Evolutionary conservation across 768 basidiomycete species (phyloP).

Genomic region (Boletus sensibilis): DNA sequence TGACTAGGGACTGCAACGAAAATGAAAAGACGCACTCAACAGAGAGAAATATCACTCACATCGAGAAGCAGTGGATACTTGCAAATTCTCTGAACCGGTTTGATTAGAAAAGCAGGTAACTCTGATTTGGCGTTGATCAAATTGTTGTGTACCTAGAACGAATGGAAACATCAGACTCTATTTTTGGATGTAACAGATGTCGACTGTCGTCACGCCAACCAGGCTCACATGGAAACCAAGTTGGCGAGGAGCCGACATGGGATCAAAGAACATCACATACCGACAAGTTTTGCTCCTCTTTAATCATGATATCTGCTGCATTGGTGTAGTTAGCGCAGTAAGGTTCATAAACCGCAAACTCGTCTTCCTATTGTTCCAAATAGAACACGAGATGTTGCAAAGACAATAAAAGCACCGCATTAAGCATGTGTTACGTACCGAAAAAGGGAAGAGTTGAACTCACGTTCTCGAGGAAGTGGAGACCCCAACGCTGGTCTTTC

Average conservation of each 20-base stretch:
- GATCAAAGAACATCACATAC: conserved; percentile 48
- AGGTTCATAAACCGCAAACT: conserved; percentile 94
- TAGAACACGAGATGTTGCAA: conserved; percentile 10
- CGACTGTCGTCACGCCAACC: conserved; percentile 28
- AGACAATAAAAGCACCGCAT: conserved; percentile 45
- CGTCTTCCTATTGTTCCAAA: conserved; percentile 79
- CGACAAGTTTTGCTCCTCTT: conserved; percentile 81
- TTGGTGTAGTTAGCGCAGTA: conserved; percentile 95
- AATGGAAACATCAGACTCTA: conserved; percentile 20
- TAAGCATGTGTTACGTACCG: conserved; percentile 31
- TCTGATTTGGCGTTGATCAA: conserved; percentile 91
- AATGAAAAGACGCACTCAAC: conserved; percentile 10
- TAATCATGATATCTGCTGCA: conserved; percentile 80
- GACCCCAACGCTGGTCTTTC: conserved; percentile 86
- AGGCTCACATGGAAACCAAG: conserved; percentile 14
- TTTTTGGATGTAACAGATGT: conserved; percentile 14
- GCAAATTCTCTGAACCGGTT: conserved; percentile 97
- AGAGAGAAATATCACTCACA: conserved; percentile 45
- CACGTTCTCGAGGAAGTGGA: conserved; percentile 80
- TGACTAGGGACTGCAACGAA: conserved; percentile 61
- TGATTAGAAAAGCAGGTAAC: conserved; percentile 94
- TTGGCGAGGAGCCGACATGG: conserved; percentile 1
- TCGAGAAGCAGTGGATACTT: conserved; percentile 96
- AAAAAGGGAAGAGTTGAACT: conserved; percentile 32
- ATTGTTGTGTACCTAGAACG: conserved; percentile 65